phyloP scores from a whole-genome alignment of 208 protist species.

The Lotmaria passim region DNA sequence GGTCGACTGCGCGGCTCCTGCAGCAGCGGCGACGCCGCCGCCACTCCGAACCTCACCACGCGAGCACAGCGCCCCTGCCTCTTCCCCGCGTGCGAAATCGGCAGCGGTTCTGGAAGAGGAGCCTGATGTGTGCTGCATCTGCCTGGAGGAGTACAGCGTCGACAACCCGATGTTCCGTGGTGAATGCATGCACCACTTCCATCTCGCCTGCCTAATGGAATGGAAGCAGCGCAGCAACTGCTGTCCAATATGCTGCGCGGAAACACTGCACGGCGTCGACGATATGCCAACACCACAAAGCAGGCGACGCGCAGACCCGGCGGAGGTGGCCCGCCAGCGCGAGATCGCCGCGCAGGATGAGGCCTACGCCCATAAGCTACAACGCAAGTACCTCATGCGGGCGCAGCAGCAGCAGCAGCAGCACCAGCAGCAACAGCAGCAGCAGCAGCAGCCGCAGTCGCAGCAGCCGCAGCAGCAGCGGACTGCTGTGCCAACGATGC shows the following conservation, averaged over 20 bases:
- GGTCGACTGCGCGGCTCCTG: background rate
- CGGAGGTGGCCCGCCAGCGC: slow-evolving; percentile 12
- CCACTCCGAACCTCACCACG: too few species aligned
- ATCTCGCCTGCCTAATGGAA: slow-evolving; percentile 68
- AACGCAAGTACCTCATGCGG: slow-evolving; percentile 34
- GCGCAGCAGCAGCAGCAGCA: slow-evolving; percentile 22
- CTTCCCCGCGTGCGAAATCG: slow-evolving; percentile 2
- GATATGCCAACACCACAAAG: slow-evolving; percentile 22
- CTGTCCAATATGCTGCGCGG: slow-evolving; percentile 74
- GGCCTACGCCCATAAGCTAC: slow-evolving; percentile 37
- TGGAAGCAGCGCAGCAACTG: slow-evolving; percentile 84
- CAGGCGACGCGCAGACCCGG: background rate
- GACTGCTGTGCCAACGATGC: background rate
- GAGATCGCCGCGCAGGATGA: slow-evolving; percentile 32
- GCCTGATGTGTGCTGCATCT: slow-evolving; percentile 78
- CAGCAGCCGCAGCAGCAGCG: slow-evolving; percentile 10
- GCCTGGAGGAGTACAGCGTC: slow-evolving; percentile 62
- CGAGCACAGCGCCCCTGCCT: background rate
- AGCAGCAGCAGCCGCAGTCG: slow-evolving; percentile 23
- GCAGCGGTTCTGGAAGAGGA: slow-evolving; percentile 35
- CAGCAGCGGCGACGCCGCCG: background rate
- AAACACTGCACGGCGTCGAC: slow-evolving; percentile 54
- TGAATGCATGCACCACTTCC: slow-evolving; percentile 72
- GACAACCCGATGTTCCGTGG: slow-evolving; percentile 71
- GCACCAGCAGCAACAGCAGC: background rate